Evolutionary conservation across 1,284 basidiomycete species (phyloP).

Genomic region (Ceratobasidium sp.): DNA sequence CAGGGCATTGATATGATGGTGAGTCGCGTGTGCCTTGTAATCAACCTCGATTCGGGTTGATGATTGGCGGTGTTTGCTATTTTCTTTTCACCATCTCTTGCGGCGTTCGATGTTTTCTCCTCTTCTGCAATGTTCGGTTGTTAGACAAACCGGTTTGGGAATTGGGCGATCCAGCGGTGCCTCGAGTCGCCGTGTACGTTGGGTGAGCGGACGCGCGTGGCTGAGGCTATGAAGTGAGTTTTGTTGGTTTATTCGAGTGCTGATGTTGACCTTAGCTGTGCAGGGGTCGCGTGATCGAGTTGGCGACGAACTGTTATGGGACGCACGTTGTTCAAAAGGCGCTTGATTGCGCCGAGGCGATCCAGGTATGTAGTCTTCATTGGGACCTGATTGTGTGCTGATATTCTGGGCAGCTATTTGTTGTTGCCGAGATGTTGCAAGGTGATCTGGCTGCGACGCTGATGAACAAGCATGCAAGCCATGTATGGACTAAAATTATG

Average conservation of each 20-base stretch:
- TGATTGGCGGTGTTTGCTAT: conserved; percentile 57
- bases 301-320: conserved; percentile 86
- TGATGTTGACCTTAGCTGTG: conserved; percentile 16
- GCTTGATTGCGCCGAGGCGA: conserved; percentile 85
- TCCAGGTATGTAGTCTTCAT: conserved; percentile 59
- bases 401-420: conserved; percentile 62
- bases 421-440: conserved; percentile 82
- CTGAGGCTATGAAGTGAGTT: conserved; percentile 80
- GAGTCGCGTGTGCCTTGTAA: conserved; percentile 61
- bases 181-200: conserved; percentile 76
- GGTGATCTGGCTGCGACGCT: conserved; percentile 84
- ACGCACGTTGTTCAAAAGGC: conserved; percentile 88
- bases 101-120: too few species aligned
- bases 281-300: conserved; percentile 82
- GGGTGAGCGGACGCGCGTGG: conserved; percentile 81
- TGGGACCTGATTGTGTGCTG: neutral
- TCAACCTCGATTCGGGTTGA: neutral
- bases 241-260: conserved; percentile 22
- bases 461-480: conserved; percentile 87
- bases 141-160: conserved; percentile 73
- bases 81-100: too few species aligned
- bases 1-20: conserved; percentile 90
- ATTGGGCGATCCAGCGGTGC: conserved; percentile 87
- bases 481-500: conserved; percentile 85
- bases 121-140: too few species aligned